Base-by-base conservation (phyloP, 345 rosid genomes). In the Corchorus olitorius region DNA sequence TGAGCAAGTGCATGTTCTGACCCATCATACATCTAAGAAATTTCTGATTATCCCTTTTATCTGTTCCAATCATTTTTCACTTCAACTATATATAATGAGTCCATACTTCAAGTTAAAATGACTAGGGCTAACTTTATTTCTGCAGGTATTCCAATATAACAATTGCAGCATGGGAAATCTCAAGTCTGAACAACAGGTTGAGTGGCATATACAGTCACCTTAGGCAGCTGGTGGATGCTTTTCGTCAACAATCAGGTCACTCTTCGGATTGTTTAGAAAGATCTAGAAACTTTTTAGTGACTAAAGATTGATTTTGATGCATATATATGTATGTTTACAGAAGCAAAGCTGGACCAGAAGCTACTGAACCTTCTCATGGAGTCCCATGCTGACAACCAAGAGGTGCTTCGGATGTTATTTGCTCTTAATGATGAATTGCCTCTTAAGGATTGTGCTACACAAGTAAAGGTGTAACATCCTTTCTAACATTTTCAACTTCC, bases 111-210 rank as follows among this genome's bases (percentile, higher is more conserved):
- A 20, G 35, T 45, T 16, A 10, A 10, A 75, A 75, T n/a, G 19
- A 6, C 41, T 50, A 8, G 19, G 19, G 15, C 49, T n/a, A 33
- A 65, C 45, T 75, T 73, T 34, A 60, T 70, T 62, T 72, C 48
- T 78, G 49, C 87, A 89, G 92, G 86, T 43, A 78, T 77, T 76
- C 82, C 8, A 72, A 81, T 69, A 76, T 84, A 74, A 70, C 79
- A 64, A 82, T 50, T 70, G 89, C 97, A 67, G 83, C 86, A 20
- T 89, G 97, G 84, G 90, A 94, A 81, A 89, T 94, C 75, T 80
- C 84, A 16, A 88, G 93, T 81, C 78, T 91, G 78, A 85, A 76
- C 37, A 79, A 70, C 64, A 88, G 76, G 80, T 75, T 94, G 72
- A 84, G 85, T 81, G 81, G 73, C 68, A 73, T 89, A 50, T 69